Evolutionary conservation across 73 alveolate genomes (phyloP), one percentile per base, ranked within the genome.

Genomic region (Urostyla sp.): DNA sequence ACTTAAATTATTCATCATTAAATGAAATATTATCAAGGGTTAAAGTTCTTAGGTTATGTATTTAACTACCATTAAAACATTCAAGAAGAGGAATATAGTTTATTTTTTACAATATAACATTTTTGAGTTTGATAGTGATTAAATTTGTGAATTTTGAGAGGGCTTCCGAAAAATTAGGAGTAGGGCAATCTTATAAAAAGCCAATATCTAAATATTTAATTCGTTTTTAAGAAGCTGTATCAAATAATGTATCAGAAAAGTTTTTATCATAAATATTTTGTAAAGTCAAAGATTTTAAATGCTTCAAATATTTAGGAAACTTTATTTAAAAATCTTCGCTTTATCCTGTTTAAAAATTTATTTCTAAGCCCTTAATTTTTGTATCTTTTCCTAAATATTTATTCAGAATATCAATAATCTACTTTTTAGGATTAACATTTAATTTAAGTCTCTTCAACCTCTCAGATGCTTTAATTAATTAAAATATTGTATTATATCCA

Each of bases 171-270:
- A 69, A 69, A 34, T 69, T 49, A 13, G 83, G 83, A 18, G 49
- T n/a, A 1, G 72, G 34, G 4, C 44, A 54, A 20, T 69, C 83
- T 6, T 67, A 55, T 2, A 30, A 46, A 37, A 69, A 69, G 53
- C 72, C 34, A 34, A 69, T 32, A 23, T 36, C 31, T 3, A 69
- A 37, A 15, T 69, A 67, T 24, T 46, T 69, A 5, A 69, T 16
- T 49, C 49, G 44, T 48, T 36, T 69, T 0, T 46, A 46, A 26
- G 72, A 48, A 30, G 72, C 83, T 69, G 49, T 69, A 49, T 69
- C 83, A 49, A 69, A 69, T 54, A 69, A 23, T 34, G 63, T 69
- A 52, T 69, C 83, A 24, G 83, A 37, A 31, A 69, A 69, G 72
- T 69, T 69, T 43, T 32, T 45, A 49, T 69, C 83, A 1, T 59